Percentiles rank a stretch among this genome's conserved stretches.
Conservation (phyloP, 2,329 filamentous ascomycete genomes). For the Rhexocercosporidium sp. region DNA sequence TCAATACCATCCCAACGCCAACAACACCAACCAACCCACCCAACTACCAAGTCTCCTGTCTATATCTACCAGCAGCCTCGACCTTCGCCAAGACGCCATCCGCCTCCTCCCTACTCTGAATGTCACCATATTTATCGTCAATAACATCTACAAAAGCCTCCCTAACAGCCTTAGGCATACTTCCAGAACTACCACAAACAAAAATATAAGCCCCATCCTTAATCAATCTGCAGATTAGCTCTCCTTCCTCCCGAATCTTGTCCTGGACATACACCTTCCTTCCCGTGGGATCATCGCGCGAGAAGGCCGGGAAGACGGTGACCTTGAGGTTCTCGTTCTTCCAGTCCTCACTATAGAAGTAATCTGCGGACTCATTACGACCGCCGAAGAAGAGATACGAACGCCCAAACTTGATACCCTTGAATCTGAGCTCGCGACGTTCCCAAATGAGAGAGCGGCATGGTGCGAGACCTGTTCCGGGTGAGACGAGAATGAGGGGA, state of each 20-base stretch:
- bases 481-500: constrained; percentile 77
- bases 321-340: constrained; percentile 49
- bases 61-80: constrained; percentile 67
- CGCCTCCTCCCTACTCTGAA: constrained; percentile 51
- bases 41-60: constrained; percentile 71
- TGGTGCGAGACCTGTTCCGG: constrained; percentile 87
- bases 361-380: constrained; percentile 76
- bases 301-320: constrained; percentile 69
- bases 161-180: constrained; percentile 73
- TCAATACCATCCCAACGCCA: not conserved
- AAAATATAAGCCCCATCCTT: constrained; percentile 58
- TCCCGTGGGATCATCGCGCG: constrained; percentile 63
- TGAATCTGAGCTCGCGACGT: constrained; percentile 47
- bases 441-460: constrained; percentile 82
- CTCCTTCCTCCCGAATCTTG: constrained; percentile 39
- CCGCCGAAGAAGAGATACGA: constrained; percentile 81
- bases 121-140: constrained; percentile 31
- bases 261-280: constrained; percentile 69
- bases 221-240: constrained; percentile 52
- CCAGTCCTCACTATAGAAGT: constrained; percentile 84
- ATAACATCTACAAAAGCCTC: constrained; percentile 69
- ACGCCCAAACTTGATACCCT: constrained; percentile 40
- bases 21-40: not conserved
- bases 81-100: constrained; percentile 60
- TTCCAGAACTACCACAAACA: constrained; percentile 64